Conservation (phyloP, 495 filamentous ascomycete genomes). For the Hamigera avellanea region DNA sequence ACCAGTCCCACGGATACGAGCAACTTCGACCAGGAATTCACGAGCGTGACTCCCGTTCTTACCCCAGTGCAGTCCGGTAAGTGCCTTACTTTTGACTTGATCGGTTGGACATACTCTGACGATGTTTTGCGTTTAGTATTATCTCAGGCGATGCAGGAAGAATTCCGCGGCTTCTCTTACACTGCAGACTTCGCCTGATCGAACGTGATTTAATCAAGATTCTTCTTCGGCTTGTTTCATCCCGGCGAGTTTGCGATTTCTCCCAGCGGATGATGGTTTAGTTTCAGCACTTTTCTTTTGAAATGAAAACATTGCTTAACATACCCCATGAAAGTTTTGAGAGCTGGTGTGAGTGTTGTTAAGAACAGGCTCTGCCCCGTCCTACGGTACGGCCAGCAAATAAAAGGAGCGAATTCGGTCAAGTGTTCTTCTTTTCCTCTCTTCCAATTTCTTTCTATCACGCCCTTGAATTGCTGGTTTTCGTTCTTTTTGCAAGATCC, state of each 20-base stretch:
- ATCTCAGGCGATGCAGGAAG: slow-evolving; percentile 98
- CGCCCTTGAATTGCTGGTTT: not conserved
- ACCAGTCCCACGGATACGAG: slow-evolving; percentile 90
- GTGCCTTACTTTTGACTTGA: slow-evolving; percentile 14
- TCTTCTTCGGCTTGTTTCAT: slow-evolving; percentile 4
- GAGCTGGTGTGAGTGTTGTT: slow-evolving; percentile 7
- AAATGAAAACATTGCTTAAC: slow-evolving; percentile 12
- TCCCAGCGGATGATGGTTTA: not conserved
- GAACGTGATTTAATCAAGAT: slow-evolving; percentile 4
- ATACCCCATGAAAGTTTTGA: slow-evolving; percentile 21
- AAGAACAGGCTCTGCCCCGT: not conserved
- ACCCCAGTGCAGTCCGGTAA: slow-evolving; percentile 96
- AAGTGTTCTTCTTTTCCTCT: slow-evolving; percentile 4
- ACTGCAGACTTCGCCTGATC: slow-evolving; percentile 58
- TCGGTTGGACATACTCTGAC: slow-evolving; percentile 3
- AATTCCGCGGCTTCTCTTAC: slow-evolving; percentile 99
- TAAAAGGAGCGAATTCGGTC: slow-evolving; percentile 2
- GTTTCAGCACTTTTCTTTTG: slow-evolving; percentile 1
- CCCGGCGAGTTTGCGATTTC: too few relatives aligned
- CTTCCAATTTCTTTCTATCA: not conserved
- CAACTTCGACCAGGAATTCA: slow-evolving; percentile 99
- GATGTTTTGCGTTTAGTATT: slow-evolving; percentile 50
- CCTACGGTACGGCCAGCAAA: not conserved
- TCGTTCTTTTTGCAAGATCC: not conserved
- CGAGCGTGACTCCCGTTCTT: slow-evolving; percentile 92